Evolutionary conservation across 805 yeast genomes (phyloP), one percentile per base, ranked within the genome.

Genomic region (Pichia cephalocereana): DNA sequence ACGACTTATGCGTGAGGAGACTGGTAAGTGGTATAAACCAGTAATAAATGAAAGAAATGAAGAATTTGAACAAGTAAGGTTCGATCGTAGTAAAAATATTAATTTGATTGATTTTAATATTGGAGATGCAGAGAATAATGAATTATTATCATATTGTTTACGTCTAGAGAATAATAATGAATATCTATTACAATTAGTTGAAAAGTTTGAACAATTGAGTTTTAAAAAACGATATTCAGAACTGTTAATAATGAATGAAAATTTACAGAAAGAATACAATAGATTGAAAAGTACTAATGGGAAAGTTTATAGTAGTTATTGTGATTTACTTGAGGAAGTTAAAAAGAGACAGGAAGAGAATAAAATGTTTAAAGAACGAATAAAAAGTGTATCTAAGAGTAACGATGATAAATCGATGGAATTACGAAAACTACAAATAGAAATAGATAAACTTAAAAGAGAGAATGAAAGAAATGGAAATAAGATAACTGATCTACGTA

Each of bases 271-370:
- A 9, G 63, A 61, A 28, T 55, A 55, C 43, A 52, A 53, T 9
- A 39, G 52, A 8, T 57, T 59, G 26, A 52, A 58, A 39, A 50
- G 49, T 17, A 48, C 58, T 5, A 58, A 59, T 46, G 52, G 53
- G 28, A 57, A 56, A 46, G 57, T 61, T 3, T 61, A 54, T 41
- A 53, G 54, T 8, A 60, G 61, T 34, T 61, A 61, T 43, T 58
- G 51, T 41, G 60, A 56, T 34, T 46, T 61, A 27, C 46, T 56
- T 30, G 51, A 52, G 15, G 52, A 52, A 17, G 37, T 50, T 5
- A 47, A 46, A 28, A n/a, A n/a, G n/a, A 27, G 40, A 2, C 43
- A 46, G 23, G 5, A 2, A 3, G 36, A 42, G 9, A 46, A 48
- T 17, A 2, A 19, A 12, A 23, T 23, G 6, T 7, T 40, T 8